A percentile compares a stretch with the other conserved stretches of the same genome.
These are phyloP conservation scores for Pythium rhizo-oryzae DNA, from an alignment of 352 stramenopile species.

Conservation along the genomic window DNA sequence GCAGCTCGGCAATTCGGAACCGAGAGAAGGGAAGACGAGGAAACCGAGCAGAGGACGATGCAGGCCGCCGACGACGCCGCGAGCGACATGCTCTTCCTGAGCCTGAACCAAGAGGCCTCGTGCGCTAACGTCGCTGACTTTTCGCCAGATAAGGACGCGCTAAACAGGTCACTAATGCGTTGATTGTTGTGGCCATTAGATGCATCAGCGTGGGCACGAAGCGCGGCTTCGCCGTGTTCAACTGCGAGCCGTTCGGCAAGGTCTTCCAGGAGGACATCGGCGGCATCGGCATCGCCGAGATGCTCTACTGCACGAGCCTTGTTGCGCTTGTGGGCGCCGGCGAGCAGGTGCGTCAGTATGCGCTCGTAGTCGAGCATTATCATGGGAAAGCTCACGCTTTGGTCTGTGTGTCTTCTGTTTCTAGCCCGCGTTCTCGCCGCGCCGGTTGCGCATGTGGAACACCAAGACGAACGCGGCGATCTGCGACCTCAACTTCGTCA, in stretches of 20 bases:
- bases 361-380: too few species aligned
- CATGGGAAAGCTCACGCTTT: too few species aligned
- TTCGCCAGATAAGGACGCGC: too few species aligned
- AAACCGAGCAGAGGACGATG: too few species aligned
- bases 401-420: not conserved
- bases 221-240: constrained; percentile 90
- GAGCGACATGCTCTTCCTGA: constrained; percentile 85
- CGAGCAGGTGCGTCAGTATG: constrained; percentile 79
- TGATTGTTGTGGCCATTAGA: constrained; percentile 38
- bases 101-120: constrained; percentile 93
- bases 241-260: constrained; percentile 91
- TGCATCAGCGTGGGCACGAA: constrained; percentile 91
- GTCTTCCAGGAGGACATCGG: constrained; percentile 88
- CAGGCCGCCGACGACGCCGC: constrained; percentile 45
- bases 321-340: constrained; percentile 91
- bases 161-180: too few species aligned
- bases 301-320: constrained; percentile 93
- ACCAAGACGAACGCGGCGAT: constrained; percentile 90
- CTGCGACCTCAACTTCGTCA: constrained; percentile 93
- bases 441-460: constrained; percentile 90
- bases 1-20: not conserved
- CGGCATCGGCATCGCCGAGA: constrained; percentile 90
- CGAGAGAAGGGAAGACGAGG: not conserved
- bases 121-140: too few species aligned
- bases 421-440: constrained; percentile 89